These are phyloP conservation scores for Daldinia loculata DNA, from an alignment of 495 filamentous ascomycete species.

Conservation along the genomic window DNA sequence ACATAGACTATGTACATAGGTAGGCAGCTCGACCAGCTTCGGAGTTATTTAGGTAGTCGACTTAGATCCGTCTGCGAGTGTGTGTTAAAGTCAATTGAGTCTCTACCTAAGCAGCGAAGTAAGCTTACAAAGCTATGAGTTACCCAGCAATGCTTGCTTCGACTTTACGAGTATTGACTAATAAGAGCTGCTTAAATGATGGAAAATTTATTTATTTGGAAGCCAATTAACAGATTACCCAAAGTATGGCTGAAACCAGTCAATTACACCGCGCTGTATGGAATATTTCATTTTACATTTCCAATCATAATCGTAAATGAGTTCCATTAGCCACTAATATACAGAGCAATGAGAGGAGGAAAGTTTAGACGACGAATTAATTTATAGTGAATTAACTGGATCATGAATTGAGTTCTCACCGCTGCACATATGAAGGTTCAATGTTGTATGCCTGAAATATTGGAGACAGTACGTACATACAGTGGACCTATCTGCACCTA, in stretches of 20 bases:
- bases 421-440: neutral
- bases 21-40: conserved; percentile 8
- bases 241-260: too few species aligned
- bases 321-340: too few species aligned
- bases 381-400: neutral
- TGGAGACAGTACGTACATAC: neutral
- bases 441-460: too few species aligned
- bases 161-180: too few species aligned
- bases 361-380: neutral
- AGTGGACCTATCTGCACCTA: neutral
- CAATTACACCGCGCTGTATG: too few species aligned
- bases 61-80: neutral
- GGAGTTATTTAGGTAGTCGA: neutral
- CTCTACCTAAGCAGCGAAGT: neutral
- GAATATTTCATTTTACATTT: too few species aligned
- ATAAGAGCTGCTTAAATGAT: neutral
- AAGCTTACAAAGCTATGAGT: neutral
- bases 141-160: neutral
- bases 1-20: conserved; percentile 1
- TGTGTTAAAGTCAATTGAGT: neutral
- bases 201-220: too few species aligned
- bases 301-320: neutral
- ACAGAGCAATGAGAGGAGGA: neutral
- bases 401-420: neutral
- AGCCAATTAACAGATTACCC: too few species aligned